Evolutionary conservation across 345 rosid genomes (phyloP).

Genomic region (Orychophragmus violaceus): DNA sequence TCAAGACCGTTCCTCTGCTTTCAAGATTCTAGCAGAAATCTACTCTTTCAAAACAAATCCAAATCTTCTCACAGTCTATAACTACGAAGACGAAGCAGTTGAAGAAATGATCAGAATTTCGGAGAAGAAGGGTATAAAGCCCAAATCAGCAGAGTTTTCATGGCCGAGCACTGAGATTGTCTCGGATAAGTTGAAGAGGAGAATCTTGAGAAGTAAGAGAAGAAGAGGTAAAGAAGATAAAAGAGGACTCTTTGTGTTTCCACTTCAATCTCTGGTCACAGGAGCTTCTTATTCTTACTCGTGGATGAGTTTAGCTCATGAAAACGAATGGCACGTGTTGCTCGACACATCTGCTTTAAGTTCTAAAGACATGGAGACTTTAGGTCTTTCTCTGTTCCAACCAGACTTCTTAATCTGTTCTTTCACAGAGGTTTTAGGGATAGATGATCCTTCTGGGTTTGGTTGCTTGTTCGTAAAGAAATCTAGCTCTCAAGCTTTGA

Average conservation of each 20-base stretch:
- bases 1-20: slow-evolving; percentile 66
- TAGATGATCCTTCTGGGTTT: slow-evolving; percentile 61
- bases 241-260: slow-evolving; percentile 75
- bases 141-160: slow-evolving; percentile 52
- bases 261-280: slow-evolving; percentile 67
- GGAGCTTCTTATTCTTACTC: slow-evolving; percentile 65
- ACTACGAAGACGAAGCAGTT: slow-evolving; percentile 64
- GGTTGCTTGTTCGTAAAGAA: slow-evolving; percentile 73
- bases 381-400: slow-evolving; percentile 71
- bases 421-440: slow-evolving; percentile 64
- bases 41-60: slow-evolving; percentile 51
- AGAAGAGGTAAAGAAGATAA: slow-evolving; percentile 28
- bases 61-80: slow-evolving; percentile 70
- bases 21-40: slow-evolving; percentile 65
- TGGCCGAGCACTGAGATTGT: slow-evolving; percentile 56
- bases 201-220: slow-evolving; percentile 33
- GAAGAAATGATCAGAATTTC: slow-evolving; percentile 45
- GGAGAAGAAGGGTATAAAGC: slow-evolving; percentile 55
- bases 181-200: slow-evolving; percentile 48
- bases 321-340: slow-evolving; percentile 76
- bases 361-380: slow-evolving; percentile 80
- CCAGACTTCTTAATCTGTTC: slow-evolving; percentile 80
- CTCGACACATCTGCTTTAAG: slow-evolving; percentile 74
- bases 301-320: slow-evolving; percentile 80
- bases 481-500: slow-evolving; percentile 40